Percentiles rank a stretch among this genome's conserved stretches.
phyloP scores from a whole-genome alignment of 2,329 filamentous ascomycete species.

The Neonectria faginata region DNA sequence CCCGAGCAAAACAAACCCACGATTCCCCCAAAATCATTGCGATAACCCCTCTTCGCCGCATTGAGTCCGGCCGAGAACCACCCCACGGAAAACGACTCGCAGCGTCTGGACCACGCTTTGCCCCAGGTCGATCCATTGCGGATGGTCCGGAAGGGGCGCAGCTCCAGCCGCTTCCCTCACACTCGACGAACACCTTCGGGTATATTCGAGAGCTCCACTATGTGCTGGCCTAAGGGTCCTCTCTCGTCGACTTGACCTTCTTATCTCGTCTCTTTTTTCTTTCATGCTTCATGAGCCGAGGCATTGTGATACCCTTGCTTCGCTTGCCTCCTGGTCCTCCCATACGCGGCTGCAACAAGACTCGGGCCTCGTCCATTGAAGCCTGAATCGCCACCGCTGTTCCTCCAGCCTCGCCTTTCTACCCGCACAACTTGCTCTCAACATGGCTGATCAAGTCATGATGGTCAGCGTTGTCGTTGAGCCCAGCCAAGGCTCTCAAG shows the following conservation, averaged over 20 bases:
- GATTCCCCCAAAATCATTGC: background rate
- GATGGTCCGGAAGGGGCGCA: slow-evolving; percentile 41
- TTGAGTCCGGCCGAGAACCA: slow-evolving; percentile 11
- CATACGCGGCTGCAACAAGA: slow-evolving; percentile 9
- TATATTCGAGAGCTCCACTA: slow-evolving; percentile 37
- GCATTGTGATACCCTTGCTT: slow-evolving; percentile 27
- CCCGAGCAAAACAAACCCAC: background rate
- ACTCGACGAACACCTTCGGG: slow-evolving; percentile 25
- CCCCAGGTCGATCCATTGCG: slow-evolving; percentile 41
- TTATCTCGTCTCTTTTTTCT: slow-evolving; percentile 23
- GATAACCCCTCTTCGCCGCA: background rate
- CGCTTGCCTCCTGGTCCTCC: slow-evolving; percentile 19
- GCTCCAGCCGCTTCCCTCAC: slow-evolving; percentile 28
- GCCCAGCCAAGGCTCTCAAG: slow-evolving; percentile 16
- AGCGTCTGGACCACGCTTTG: slow-evolving; percentile 9
- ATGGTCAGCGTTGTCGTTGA: slow-evolving; percentile 20
- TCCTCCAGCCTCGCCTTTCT: background rate
- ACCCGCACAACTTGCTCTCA: background rate
- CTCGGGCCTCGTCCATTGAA: background rate
- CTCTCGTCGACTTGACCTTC: slow-evolving; percentile 23
- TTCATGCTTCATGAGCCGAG: slow-evolving; percentile 24
- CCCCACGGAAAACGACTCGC: slow-evolving; percentile 12
- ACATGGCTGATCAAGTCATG: slow-evolving; percentile 20
- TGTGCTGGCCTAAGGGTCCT: slow-evolving; percentile 31
- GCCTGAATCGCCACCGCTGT: background rate